Conservation (phyloP, 208 protist genomes). For the Acanthamoeba rhysodes region DNA sequence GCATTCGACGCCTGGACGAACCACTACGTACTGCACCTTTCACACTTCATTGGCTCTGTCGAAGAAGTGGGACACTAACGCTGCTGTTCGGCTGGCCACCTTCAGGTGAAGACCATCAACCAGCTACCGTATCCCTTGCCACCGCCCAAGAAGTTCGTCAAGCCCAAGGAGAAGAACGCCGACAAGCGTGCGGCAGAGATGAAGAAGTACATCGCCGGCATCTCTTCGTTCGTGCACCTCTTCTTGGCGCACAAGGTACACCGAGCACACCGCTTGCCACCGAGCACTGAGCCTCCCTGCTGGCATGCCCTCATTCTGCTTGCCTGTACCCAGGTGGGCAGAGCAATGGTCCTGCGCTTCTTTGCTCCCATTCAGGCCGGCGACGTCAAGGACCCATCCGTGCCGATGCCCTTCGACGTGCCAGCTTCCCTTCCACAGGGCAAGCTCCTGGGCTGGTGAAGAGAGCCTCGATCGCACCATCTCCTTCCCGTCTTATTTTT, state of each 20-base stretch:
- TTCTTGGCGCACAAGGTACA: conserved; percentile 40
- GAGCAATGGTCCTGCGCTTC: conserved; percentile 28
- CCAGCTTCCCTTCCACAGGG: background rate
- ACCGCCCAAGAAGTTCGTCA: conserved; percentile 50
- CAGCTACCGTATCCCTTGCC: conserved; percentile 38
- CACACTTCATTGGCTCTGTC: background rate
- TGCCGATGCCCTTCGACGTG: background rate
- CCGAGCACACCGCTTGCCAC: background rate
- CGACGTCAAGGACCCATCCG: background rate
- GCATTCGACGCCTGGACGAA: conserved; percentile 44
- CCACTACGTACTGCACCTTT: conserved; percentile 5
- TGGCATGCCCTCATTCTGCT: background rate
- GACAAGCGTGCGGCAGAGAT: conserved; percentile 45
- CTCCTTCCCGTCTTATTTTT: no score
- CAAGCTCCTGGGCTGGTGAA: conserved; percentile 2
- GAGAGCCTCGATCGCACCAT: background rate
- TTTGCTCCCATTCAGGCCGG: conserved; percentile 36
- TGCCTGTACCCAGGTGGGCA: background rate
- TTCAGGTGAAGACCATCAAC: conserved; percentile 40
- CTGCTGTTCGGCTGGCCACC: background rate
- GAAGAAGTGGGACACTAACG: no score
- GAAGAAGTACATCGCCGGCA: conserved; percentile 50
- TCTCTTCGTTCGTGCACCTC: conserved; percentile 50
- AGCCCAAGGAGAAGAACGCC: conserved; percentile 45
- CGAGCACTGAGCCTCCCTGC: background rate